A percentile compares a stretch with the other conserved stretches of the same genome.
phyloP scores from a whole-genome alignment of 768 basidiomycete species.

The Phallus indusiatus region DNA sequence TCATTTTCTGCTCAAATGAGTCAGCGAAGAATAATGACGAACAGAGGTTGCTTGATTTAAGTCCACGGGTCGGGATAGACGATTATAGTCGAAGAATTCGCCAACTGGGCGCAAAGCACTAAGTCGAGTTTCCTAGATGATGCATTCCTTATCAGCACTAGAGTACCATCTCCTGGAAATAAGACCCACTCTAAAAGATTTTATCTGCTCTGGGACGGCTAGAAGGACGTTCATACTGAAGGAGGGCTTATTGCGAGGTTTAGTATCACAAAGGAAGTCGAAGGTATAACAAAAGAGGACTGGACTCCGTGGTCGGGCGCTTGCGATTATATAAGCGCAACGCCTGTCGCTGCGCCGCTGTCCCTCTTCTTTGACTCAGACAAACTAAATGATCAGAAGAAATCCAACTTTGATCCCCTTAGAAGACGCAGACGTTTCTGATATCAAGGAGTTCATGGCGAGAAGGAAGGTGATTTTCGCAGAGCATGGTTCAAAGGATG shows the following conservation, averaged over 20 bases:
- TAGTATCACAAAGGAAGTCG: neutral
- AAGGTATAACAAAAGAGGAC: neutral
- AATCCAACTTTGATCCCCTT: constrained; percentile 68
- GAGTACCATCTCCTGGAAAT: neutral
- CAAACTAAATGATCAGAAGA: constrained; percentile 56
- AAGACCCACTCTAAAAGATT: constrained; percentile 54
- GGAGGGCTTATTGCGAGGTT: constrained; percentile 6
- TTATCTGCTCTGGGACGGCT: constrained; percentile 59
- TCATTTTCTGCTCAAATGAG: neutral
- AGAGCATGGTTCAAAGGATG: constrained; percentile 9
- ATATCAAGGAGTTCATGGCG: constrained; percentile 53
- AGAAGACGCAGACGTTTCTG: constrained; percentile 71
- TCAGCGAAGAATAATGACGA: constrained; percentile 9
- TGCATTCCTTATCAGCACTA: neutral
- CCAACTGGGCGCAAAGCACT: constrained; percentile 60
- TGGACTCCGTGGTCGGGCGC: neutral
- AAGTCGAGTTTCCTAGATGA: constrained; percentile 61
- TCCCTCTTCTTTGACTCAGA: constrained; percentile 13
- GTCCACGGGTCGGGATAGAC: constrained; percentile 77
- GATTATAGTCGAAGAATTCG: constrained; percentile 80
- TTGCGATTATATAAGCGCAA: neutral
- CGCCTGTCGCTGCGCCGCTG: constrained; percentile 6
- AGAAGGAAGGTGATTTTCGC: constrained; percentile 19
- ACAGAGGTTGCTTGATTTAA: constrained; percentile 71
- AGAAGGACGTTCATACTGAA: constrained; percentile 52